Percentiles rank a stretch among this genome's conserved stretches.
These are phyloP conservation scores for Hygrocybe coccinea DNA, from an alignment of 768 basidiomycete species.

Conservation along the genomic window DNA sequence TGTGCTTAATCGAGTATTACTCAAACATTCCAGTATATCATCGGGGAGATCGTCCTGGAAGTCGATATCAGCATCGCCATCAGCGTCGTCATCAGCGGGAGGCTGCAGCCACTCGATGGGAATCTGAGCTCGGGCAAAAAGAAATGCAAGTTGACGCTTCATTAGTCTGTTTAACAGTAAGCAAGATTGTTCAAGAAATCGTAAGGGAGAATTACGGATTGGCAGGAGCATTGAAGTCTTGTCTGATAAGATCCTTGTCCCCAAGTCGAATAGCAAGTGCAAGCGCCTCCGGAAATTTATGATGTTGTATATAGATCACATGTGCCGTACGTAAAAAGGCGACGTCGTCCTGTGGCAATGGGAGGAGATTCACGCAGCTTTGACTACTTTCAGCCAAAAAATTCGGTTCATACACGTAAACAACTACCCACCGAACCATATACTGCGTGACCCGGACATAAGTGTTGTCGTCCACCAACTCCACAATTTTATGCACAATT, in stretches of 20 bases:
- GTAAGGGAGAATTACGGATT: conserved; percentile 60
- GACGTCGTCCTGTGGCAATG: conserved; percentile 81
- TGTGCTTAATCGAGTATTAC: conserved; percentile 76
- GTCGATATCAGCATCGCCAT: conserved; percentile 52
- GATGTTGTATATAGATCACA: conserved; percentile 78
- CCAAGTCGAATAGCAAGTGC: conserved; percentile 80
- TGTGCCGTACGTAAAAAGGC: conserved; percentile 87
- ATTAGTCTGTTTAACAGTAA: conserved; percentile 51
- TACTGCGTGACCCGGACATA: conserved; percentile 89
- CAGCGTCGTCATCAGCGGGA: conserved; percentile 44
- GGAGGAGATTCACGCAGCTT: conserved; percentile 84
- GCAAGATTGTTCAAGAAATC: neutral
- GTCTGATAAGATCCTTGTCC: conserved; percentile 71
- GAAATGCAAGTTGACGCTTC: conserved; percentile 91
- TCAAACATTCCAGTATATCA: conserved; percentile 80
- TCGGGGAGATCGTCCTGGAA: conserved; percentile 65
- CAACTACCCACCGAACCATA: conserved; percentile 74
- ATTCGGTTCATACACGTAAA: neutral
- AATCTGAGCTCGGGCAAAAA: conserved; percentile 88
- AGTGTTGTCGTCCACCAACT: conserved; percentile 82
- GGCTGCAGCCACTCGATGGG: conserved; percentile 85
- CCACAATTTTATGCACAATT: conserved; percentile 71
- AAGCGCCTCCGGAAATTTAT: conserved; percentile 88
- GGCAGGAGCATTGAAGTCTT: conserved; percentile 85
- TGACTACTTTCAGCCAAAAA: conserved; percentile 7